phyloP scores from a whole-genome alignment of 768 basidiomycete genomes.

The Calocybe indica region DNA sequence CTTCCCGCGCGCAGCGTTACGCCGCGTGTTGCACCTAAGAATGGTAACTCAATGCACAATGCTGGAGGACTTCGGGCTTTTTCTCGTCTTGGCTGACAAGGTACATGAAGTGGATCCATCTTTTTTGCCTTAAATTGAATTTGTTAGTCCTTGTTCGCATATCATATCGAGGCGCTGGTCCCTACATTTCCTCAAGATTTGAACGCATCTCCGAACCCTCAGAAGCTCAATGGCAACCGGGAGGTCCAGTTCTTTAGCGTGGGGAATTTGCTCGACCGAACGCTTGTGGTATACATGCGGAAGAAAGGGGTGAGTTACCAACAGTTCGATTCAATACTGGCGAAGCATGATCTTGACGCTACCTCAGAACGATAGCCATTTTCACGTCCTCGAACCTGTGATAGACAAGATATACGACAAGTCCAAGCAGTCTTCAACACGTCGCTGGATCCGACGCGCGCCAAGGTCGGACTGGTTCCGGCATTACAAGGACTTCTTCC shows the following conservation, averaged over 20 bases:
- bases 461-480: slow-evolving; percentile 90
- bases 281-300: slow-evolving; percentile 94
- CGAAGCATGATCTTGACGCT: slow-evolving; percentile 1
- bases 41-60: slow-evolving; percentile 93
- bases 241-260: slow-evolving; percentile 97
- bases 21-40: slow-evolving; percentile 88
- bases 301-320: slow-evolving; percentile 65
- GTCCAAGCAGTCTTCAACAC: slow-evolving; percentile 55
- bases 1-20: slow-evolving; percentile 61
- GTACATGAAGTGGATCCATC: slow-evolving; percentile 34
- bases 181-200: slow-evolving; percentile 72
- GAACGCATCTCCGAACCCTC: slow-evolving; percentile 74
- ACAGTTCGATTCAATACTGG: slow-evolving; percentile 26
- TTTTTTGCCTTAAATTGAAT: slow-evolving; percentile 36
- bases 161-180: slow-evolving; percentile 93
- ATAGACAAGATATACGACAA: slow-evolving; percentile 79
- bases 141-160: slow-evolving; percentile 78
- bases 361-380: slow-evolving; percentile 70
- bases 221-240: slow-evolving; percentile 81
- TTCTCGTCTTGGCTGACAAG: slow-evolving; percentile 92
- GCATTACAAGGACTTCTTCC: slow-evolving; percentile 81
- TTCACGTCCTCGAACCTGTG: slow-evolving; percentile 92
- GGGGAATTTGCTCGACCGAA: slow-evolving; percentile 79
- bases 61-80: slow-evolving; percentile 93
- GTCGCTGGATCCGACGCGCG: slow-evolving; percentile 54